A percentile compares a stretch with the other conserved stretches of the same genome.
These are phyloP conservation scores for Trypanosoma boissoni DNA, from an alignment of 208 protist genomes.

Conservation along the genomic window DNA sequence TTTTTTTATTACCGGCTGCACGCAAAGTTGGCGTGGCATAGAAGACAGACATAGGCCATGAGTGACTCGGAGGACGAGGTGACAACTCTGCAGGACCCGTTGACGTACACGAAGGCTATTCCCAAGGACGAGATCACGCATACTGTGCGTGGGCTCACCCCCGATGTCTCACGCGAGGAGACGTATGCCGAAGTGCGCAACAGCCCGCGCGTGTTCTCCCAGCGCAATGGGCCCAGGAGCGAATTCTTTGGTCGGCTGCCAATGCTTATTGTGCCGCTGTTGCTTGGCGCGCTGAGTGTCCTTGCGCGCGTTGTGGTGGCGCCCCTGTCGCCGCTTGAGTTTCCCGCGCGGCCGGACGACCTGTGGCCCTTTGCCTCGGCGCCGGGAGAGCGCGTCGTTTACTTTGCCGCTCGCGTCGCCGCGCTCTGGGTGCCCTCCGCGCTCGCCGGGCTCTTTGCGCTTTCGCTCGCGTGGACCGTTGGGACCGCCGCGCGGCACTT, in stretches of 20 bases:
- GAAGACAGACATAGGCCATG: not conserved
- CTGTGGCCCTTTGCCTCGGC: constrained; percentile 29
- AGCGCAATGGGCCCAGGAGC: not conserved
- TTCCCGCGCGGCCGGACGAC: constrained; percentile 40
- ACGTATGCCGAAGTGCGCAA: constrained; percentile 7
- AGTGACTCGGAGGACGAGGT: constrained; percentile 16
- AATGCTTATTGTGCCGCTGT: constrained; percentile 31
- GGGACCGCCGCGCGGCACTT: constrained; percentile 55
- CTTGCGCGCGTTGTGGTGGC: not conserved
- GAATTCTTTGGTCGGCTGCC: not conserved
- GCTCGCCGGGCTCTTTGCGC: constrained; percentile 25
- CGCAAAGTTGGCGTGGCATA: not conserved
- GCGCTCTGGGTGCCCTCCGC: constrained; percentile 32
- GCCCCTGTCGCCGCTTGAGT: constrained; percentile 32
- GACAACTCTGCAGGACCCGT: constrained; percentile 60
- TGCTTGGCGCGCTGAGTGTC: constrained; percentile 21
- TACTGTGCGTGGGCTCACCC: constrained; percentile 76
- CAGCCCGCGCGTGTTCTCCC: not conserved
- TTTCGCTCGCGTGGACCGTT: constrained; percentile 47
- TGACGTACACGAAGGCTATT: constrained; percentile 41
- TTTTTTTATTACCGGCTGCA: not conserved
- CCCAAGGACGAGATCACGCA: constrained; percentile 44
- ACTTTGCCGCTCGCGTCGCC: constrained; percentile 33
- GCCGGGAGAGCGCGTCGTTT: constrained; percentile 35
- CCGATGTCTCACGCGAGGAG: constrained; percentile 37